Percentiles rank a stretch among this genome's conserved stretches.
Conservation (phyloP, 1,284 basidiomycete genomes). For the Cryptococcus floricola region DNA sequence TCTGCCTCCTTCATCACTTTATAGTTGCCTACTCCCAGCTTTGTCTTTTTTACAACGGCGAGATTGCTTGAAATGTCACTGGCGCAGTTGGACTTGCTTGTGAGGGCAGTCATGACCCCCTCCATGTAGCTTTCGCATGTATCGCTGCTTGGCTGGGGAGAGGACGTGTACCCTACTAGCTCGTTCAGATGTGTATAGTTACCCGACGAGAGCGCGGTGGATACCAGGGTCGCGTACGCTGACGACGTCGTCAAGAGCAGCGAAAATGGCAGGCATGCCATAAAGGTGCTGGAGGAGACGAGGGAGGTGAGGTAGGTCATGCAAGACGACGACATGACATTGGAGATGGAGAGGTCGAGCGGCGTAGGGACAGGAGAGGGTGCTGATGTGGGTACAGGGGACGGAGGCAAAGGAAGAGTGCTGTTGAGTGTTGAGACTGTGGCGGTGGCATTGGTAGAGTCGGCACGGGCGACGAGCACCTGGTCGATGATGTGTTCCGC, state of each 20-base stretch:
- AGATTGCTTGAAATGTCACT: slow-evolving; percentile 22
- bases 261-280: slow-evolving; percentile 69
- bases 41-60: slow-evolving; percentile 24
- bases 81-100: slow-evolving; percentile 34
- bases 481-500: too few species aligned
- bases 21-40: slow-evolving; percentile 42
- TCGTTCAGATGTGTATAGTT: slow-evolving; percentile 63
- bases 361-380: slow-evolving; percentile 71
- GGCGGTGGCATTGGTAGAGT: slow-evolving; percentile 1
- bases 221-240: slow-evolving; percentile 50
- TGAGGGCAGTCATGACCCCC: slow-evolving; percentile 17
- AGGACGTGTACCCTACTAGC: slow-evolving; percentile 51
- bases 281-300: slow-evolving; percentile 60
- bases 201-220: slow-evolving; percentile 54
- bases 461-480: not conserved
- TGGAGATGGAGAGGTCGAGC: slow-evolving; percentile 60
- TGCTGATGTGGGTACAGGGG: slow-evolving; percentile 52
- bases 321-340: slow-evolving; percentile 65
- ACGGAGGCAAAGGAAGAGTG: slow-evolving; percentile 48
- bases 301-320: slow-evolving; percentile 68
- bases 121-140: slow-evolving; percentile 32
- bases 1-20: slow-evolving; percentile 36
- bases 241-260: slow-evolving; percentile 60
- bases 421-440: slow-evolving; percentile 2
- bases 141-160: slow-evolving; percentile 19